Conservation (phyloP, 139 green algal species). For the Chlorella sp. region DNA sequence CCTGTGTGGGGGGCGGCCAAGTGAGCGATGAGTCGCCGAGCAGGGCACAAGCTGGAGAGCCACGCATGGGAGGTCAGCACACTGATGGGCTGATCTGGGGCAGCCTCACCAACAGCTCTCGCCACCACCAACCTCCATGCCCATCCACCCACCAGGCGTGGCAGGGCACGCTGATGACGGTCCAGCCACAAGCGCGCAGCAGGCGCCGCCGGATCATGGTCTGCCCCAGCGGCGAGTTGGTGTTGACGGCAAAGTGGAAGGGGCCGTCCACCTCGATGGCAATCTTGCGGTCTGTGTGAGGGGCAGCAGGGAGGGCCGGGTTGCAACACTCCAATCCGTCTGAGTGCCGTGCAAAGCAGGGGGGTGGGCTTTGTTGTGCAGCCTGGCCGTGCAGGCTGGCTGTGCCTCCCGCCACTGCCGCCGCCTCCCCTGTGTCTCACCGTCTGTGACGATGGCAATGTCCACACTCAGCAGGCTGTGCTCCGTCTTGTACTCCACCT, state of each 20-base stretch:
- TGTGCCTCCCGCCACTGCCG: neutral
- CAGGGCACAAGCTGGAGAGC: no score
- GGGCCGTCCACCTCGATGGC: conserved; percentile 64
- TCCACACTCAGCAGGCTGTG: conserved; percentile 56
- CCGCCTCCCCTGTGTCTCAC: neutral
- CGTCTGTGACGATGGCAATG: conserved; percentile 45
- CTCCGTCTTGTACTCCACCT: conserved; percentile 49
- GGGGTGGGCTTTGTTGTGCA: neutral
- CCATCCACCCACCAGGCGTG: conserved; percentile 32
- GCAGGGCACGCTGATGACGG: conserved; percentile 54
- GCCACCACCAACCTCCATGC: no score
- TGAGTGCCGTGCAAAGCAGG: neutral
- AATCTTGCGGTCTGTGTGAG: conserved; percentile 24
- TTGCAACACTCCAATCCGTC: no score
- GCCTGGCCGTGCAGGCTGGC: neutral
- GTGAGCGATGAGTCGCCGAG: no score
- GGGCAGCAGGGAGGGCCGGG: neutral
- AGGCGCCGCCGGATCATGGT: conserved; percentile 56
- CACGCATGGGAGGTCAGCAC: no score
- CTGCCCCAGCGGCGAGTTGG: conserved; percentile 50
- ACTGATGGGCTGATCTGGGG: no score
- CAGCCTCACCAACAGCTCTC: no score
- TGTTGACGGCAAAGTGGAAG: conserved; percentile 63
- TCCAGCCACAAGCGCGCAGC: conserved; percentile 54
- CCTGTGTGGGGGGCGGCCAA: neutral